Conservation (phyloP, 257 asterid genomes). For the Knoxia roxburghii region DNA sequence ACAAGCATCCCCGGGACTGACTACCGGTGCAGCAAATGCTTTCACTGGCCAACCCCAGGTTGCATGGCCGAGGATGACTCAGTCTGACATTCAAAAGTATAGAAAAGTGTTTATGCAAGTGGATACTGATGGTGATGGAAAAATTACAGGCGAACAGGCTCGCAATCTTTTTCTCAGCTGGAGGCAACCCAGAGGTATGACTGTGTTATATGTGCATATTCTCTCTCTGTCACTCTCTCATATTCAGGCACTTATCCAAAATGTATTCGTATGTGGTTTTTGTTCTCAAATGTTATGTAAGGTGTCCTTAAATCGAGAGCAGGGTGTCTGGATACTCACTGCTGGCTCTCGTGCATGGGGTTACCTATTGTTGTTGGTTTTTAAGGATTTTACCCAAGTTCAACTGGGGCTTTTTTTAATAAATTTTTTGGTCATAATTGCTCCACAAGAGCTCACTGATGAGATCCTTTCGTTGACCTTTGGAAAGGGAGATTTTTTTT, state of each 20-base stretch:
- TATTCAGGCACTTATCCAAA: not conserved
- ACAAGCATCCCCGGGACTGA: constrained; percentile 42
- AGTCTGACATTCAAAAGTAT: constrained; percentile 79
- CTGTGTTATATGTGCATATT: not conserved
- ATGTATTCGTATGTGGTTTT: not conserved
- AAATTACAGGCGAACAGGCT: constrained; percentile 90
- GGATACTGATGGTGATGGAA: constrained; percentile 91
- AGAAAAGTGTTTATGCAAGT: constrained; percentile 84
- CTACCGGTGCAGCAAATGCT: constrained; percentile 41
- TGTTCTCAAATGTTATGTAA: not conserved
- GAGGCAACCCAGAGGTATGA: constrained; percentile 83
- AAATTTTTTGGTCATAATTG: not conserved
- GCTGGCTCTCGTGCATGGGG: not conserved
- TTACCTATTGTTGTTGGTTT: not conserved
- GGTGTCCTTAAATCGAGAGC: not conserved
- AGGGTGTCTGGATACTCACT: not conserved
- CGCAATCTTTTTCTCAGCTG: constrained; percentile 91
- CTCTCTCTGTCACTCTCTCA: too few species aligned
- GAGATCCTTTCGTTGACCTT: constrained; percentile 1
- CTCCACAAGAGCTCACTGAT: not conserved
- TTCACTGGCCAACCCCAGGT: constrained; percentile 44
- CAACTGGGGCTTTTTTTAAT: not conserved
- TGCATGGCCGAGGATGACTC: constrained; percentile 90
- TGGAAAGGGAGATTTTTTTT: not conserved
- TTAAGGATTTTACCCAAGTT: not conserved